phyloP scores from a whole-genome alignment of 2,329 filamentous ascomycete species.

The Drechslerella dactyloides region DNA sequence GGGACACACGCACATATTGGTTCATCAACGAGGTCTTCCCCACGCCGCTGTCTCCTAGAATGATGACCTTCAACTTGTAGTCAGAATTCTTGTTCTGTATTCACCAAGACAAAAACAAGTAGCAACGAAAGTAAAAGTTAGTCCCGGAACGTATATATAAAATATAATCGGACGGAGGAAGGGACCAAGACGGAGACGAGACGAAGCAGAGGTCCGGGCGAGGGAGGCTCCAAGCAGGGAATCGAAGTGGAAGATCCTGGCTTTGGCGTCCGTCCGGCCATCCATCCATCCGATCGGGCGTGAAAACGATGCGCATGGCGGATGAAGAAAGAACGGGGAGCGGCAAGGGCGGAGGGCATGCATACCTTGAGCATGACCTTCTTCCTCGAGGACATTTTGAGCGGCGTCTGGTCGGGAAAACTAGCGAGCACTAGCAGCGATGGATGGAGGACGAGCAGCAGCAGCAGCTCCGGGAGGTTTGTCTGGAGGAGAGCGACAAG shows the following conservation, averaged over 20 bases:
- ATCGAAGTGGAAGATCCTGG: neutral
- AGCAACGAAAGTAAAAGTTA: slow-evolving; percentile 28
- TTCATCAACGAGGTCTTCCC: slow-evolving; percentile 99
- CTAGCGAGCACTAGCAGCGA: neutral
- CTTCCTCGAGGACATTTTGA: slow-evolving; percentile 77
- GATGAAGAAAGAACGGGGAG: slow-evolving; percentile 47
- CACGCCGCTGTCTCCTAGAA: slow-evolving; percentile 97
- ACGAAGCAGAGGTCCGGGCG: slow-evolving; percentile 1
- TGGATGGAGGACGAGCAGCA: neutral
- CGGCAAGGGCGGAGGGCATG: slow-evolving; percentile 14
- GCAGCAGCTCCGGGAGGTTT: neutral
- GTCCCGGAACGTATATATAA: slow-evolving; percentile 30
- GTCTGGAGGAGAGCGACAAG: too few relatives aligned
- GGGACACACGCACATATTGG: slow-evolving; percentile 83
- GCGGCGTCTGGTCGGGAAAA: neutral
- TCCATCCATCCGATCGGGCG: neutral
- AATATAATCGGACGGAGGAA: neutral
- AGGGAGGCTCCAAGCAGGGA: neutral
- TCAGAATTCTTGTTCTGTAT: slow-evolving; percentile 53
- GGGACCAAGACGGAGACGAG: slow-evolving; percentile 26
- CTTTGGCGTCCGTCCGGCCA: neutral
- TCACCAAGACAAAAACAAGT: slow-evolving; percentile 44
- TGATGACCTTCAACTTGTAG: slow-evolving; percentile 76
- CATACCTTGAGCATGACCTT: slow-evolving; percentile 87
- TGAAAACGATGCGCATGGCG: slow-evolving; percentile 21